Base-by-base conservation (phyloP, 1,284 basidiomycete genomes). In the Phenoliferia sp. region DNA sequence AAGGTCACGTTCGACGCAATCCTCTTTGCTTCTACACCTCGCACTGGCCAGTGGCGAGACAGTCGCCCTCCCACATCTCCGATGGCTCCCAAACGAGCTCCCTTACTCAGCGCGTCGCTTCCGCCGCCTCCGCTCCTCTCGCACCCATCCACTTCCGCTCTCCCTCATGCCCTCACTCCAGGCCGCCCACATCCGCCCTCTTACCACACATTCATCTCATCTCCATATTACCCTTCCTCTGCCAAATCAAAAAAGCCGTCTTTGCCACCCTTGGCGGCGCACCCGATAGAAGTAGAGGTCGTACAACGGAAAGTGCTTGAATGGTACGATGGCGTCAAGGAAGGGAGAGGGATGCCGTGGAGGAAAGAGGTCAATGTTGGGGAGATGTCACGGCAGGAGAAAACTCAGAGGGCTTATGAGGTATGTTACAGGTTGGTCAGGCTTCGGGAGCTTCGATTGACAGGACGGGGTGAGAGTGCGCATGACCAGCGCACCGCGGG, bases 311-410 rank as follows among this genome's bases (percentile, higher is more conserved):
- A 70, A 17, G 65, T 82, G 12, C 65, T 80, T 3, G 29, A 28
- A 1, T 94, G 91, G 91, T 94, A 87, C 75, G 81, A 83, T 44
- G 80, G 78, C 19, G 88, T 88, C 26, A 85, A 85, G 66, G 80
- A 83, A 29, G 79, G 79, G 32, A 85, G 91, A 26, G 85, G 85
- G 39, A 94, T 94, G 91, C 91, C 92, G 2, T 94, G 92, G 91
- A 83, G 91, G 61, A 89, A 89, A 76, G 82, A 83, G 2, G 90
- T 85, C 72, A 80, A 88, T 73, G 80, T 82, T 7, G 17, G 50
- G 5, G 80, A 80, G 10, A 77, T 86, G 70, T 81, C 79, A 55
- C 70, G 76, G 0, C 83, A 85, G 39, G 85, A 84, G 55, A 84
- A 84, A 58, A 83, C 85, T 2, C 90, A 91, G 77, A 81, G 90